A percentile compares a stretch with the other conserved stretches of the same genome.
phyloP scores from a whole-genome alignment of 129 eudicot genomes.

The Smallanthus sonchifolius region DNA sequence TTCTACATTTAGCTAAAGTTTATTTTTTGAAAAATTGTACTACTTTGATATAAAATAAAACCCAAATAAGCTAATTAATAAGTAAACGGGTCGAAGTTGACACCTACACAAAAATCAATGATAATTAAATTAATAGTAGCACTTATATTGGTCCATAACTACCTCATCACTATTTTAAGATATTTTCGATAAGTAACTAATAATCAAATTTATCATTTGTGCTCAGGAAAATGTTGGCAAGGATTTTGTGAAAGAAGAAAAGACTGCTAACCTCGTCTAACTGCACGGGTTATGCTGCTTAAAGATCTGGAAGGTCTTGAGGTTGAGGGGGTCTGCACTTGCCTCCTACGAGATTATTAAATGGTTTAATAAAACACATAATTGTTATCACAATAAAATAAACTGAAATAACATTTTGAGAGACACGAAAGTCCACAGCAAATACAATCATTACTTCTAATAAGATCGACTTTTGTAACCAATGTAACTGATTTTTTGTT shows the following conservation, averaged over 20 bases:
- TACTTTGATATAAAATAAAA: not conserved
- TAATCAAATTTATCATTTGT: not conserved
- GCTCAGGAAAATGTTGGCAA: not conserved
- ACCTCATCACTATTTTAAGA: not conserved
- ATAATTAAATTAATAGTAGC: not conserved
- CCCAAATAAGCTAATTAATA: too few species aligned
- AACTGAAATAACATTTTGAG: not conserved
- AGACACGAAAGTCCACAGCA: not conserved
- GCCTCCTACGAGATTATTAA: conserved; percentile 49
- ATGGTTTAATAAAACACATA: conserved; percentile 1
- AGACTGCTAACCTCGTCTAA: conserved; percentile 62
- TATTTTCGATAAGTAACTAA: not conserved
- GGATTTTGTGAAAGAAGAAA: not conserved
- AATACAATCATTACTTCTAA: not conserved
- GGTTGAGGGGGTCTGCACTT: conserved; percentile 79
- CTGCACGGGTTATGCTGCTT: conserved; percentile 83
- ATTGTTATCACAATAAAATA: not conserved
- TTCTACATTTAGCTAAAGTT: not conserved
- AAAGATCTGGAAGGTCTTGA: conserved; percentile 83
- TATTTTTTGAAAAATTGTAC: not conserved
- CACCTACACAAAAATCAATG: not conserved
- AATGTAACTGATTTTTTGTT: not conserved
- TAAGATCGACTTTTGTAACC: not conserved
- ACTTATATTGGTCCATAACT: not conserved
- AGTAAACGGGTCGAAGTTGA: not conserved